Evolutionary conservation across 2,329 filamentous ascomycete genomes (phyloP).

Genomic region (Xylariales sp.): DNA sequence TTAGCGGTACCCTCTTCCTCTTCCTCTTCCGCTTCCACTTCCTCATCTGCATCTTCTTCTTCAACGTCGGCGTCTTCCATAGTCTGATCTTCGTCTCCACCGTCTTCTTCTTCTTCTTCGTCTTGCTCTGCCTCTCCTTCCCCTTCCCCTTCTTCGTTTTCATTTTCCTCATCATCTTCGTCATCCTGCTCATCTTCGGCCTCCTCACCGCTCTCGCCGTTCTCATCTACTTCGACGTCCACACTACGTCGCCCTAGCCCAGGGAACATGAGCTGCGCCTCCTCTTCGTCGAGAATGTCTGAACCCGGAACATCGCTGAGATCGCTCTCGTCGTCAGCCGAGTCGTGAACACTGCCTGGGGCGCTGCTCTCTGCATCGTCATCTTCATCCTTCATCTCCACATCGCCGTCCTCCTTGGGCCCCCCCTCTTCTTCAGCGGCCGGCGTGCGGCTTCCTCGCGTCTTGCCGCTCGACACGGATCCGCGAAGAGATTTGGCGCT

Average conservation of each 20-base stretch:
- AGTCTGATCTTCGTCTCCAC: conserved; percentile 7
- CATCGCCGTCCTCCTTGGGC: conserved; percentile 31
- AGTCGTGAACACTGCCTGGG: conserved; percentile 58
- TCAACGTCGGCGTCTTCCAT: conserved; percentile 8
- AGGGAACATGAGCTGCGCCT: conserved; percentile 48
- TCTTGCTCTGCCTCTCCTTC: conserved; percentile 9
- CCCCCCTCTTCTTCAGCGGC: conserved; percentile 25
- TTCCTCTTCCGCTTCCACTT: neutral
- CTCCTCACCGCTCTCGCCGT: conserved; percentile 12
- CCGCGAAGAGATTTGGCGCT: conserved; percentile 41
- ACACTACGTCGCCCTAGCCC: conserved; percentile 31
- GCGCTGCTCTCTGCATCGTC: conserved; percentile 39
- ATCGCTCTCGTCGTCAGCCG: conserved; percentile 66
- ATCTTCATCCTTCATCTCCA: conserved; percentile 14
- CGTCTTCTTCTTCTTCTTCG: conserved; percentile 8
- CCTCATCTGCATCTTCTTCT: conserved; percentile 6
- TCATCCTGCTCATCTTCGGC: conserved; percentile 13
- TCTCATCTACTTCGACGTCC: conserved; percentile 14
- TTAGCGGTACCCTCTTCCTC: neutral
- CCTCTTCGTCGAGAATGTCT: conserved; percentile 51
- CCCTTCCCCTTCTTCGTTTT: conserved; percentile 14
- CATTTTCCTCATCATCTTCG: conserved; percentile 16
- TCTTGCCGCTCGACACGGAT: conserved; percentile 48
- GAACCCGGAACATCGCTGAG: conserved; percentile 59
- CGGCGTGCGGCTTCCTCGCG: conserved; percentile 32